phyloP scores from a whole-genome alignment of 768 basidiomycete species.

The Termitomyces sp. region DNA sequence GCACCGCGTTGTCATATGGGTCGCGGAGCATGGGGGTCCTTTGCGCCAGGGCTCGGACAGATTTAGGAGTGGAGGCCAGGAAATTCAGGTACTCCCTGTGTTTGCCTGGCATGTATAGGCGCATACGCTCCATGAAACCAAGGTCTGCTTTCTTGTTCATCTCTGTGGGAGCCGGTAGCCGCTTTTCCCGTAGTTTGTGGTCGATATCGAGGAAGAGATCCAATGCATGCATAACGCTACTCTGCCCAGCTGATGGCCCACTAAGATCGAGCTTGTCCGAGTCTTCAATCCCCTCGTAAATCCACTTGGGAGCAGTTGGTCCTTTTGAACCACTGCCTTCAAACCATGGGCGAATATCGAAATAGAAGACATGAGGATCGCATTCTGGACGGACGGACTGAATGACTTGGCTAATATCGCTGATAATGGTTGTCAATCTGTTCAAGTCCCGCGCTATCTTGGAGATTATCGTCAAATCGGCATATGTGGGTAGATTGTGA shows the following conservation, averaged over 20 bases:
- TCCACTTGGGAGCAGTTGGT: constrained; percentile 51
- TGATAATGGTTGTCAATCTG: constrained; percentile 65
- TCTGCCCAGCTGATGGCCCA: constrained; percentile 94
- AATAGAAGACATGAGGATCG: constrained; percentile 87
- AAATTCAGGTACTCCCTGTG: constrained; percentile 83
- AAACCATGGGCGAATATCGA: constrained; percentile 90
- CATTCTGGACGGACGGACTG: constrained; percentile 65
- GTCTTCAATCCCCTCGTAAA: constrained; percentile 73
- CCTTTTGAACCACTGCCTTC: constrained; percentile 72
- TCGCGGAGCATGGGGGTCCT: constrained; percentile 56
- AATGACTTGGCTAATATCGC: constrained; percentile 70
- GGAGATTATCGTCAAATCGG: constrained; percentile 58
- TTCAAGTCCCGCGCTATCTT: constrained; percentile 72
- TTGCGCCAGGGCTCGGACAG: constrained; percentile 60
- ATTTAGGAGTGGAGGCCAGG: constrained; percentile 56
- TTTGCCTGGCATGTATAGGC: constrained; percentile 90
- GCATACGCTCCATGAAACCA: constrained; percentile 91
- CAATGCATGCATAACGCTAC: constrained; percentile 82
- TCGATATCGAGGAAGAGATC: constrained; percentile 89
- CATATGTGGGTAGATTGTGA: constrained; percentile 65
- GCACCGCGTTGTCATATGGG: constrained; percentile 77
- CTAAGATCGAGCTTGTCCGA: constrained; percentile 61
- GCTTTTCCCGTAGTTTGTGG: constrained; percentile 71
- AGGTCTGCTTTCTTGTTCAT: constrained; percentile 63
- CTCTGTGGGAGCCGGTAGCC: constrained; percentile 64